A percentile compares a stretch with the other conserved stretches of the same genome.
These are phyloP conservation scores for Candida peoriensis DNA, from an alignment of 805 yeast genomes.

Conservation along the genomic window DNA sequence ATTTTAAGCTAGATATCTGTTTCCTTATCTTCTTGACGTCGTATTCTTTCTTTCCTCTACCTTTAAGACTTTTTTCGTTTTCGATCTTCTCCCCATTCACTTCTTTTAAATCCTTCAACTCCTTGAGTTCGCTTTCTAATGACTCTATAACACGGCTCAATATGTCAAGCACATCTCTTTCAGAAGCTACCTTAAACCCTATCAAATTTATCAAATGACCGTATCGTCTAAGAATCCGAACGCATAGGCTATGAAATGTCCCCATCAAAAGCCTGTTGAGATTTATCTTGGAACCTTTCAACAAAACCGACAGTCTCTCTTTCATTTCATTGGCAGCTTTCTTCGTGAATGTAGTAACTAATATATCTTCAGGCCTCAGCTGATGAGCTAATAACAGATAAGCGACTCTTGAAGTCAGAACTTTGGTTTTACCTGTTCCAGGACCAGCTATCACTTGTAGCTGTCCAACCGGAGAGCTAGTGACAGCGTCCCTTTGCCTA, in stretches of 20 bases:
- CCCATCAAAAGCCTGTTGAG: slow-evolving; percentile 59
- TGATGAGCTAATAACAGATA: slow-evolving; percentile 48
- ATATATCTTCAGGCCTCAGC: slow-evolving; percentile 55
- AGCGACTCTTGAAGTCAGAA: slow-evolving; percentile 75
- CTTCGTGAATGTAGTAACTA: slow-evolving; percentile 90
- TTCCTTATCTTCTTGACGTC: slow-evolving; percentile 8
- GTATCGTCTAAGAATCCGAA: slow-evolving; percentile 47
- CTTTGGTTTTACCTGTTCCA: slow-evolving; percentile 78
- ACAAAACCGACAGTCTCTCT: slow-evolving; percentile 44
- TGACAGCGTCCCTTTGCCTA: slow-evolving; percentile 41
- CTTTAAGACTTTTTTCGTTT: too few relatives aligned
- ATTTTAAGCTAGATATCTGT: slow-evolving; percentile 50
- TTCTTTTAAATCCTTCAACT: neutral
- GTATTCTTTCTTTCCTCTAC: slow-evolving; percentile 4
- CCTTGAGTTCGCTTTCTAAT: slow-evolving; percentile 3
- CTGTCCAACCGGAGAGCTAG: slow-evolving; percentile 33
- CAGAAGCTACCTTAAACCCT: slow-evolving; percentile 55
- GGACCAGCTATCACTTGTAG: slow-evolving; percentile 61
- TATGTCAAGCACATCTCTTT: slow-evolving; percentile 49
- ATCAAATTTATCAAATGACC: slow-evolving; percentile 45
- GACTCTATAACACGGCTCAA: slow-evolving; percentile 35
- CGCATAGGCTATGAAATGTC: slow-evolving; percentile 85
- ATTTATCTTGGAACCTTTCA: slow-evolving; percentile 29
- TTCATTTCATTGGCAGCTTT: slow-evolving; percentile 87
- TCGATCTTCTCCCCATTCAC: neutral